phyloP scores from a whole-genome alignment of 352 stramenopile species.

The Lagenidium giganteum region DNA sequence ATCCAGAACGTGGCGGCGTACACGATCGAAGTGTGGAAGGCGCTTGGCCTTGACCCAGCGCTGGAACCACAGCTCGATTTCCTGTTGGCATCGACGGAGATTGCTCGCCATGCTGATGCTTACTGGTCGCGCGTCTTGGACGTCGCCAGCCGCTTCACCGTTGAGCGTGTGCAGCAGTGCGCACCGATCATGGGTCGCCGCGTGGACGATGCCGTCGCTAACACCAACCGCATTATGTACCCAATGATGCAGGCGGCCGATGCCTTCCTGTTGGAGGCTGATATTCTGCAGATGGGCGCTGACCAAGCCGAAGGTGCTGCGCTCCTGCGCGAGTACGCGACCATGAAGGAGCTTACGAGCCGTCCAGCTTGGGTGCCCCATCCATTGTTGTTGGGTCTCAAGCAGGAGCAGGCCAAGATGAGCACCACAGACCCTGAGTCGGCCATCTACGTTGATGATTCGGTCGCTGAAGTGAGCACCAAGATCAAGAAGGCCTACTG shows the following conservation, averaged over 20 bases:
- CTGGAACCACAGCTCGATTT: conserved; percentile 94
- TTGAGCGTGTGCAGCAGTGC: conserved; percentile 95
- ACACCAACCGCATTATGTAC: conserved; percentile 95
- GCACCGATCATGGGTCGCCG: conserved; percentile 98
- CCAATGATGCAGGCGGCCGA: conserved; percentile 98
- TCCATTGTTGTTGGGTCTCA: conserved; percentile 97
- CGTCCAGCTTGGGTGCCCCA: conserved; percentile 94
- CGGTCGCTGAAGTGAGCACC: conserved; percentile 89
- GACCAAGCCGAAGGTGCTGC: conserved; percentile 96
- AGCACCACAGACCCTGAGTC: conserved; percentile 97
- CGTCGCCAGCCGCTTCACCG: conserved; percentile 82
- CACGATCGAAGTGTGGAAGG: conserved; percentile 99
- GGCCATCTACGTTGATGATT: conserved; percentile 98
- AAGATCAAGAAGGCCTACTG: conserved; percentile 99
- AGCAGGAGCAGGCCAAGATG: conserved; percentile 99
- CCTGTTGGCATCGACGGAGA: conserved; percentile 96
- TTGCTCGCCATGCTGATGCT: conserved; percentile 75
- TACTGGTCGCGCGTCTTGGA: conserved; percentile 95
- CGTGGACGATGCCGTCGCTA: conserved; percentile 70
- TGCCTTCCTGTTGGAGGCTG: conserved; percentile 97
- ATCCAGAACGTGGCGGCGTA: conserved; percentile 93
- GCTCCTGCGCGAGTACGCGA: conserved; percentile 96
- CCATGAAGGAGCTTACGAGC: conserved; percentile 67
- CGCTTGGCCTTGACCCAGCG: conserved; percentile 92
- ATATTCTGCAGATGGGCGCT: conserved; percentile 98